Percentiles rank a stretch among this genome's conserved stretches.
phyloP scores from a whole-genome alignment of 768 basidiomycete genomes.

The Pisolithus albus region DNA sequence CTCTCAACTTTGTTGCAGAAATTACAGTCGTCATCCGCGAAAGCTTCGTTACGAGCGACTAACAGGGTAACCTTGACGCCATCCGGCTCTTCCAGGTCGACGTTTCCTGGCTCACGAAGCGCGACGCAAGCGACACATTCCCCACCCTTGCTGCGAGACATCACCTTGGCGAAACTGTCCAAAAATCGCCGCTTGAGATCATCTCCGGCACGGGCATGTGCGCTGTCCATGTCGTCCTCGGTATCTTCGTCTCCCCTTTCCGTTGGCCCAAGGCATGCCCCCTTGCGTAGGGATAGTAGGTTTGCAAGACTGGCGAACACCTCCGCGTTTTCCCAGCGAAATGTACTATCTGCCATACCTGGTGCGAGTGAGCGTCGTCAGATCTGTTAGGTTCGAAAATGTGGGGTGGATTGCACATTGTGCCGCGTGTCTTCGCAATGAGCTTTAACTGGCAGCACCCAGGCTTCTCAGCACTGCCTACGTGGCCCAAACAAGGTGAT shows the following conservation, averaged over 20 bases:
- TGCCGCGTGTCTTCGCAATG: too few relatives aligned
- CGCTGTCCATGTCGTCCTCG: background rate
- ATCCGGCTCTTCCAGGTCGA: background rate
- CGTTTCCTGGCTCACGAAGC: background rate
- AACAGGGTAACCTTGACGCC: background rate
- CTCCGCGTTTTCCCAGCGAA: background rate
- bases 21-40: background rate
- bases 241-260: background rate
- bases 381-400: too few relatives aligned
- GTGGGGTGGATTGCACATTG: too few relatives aligned
- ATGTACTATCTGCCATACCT: background rate
- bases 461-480: too few relatives aligned
- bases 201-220: background rate
- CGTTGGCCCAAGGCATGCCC: background rate
- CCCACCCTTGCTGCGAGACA: background rate
- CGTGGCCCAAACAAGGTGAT: too few relatives aligned
- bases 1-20: background rate
- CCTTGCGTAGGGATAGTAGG: background rate
- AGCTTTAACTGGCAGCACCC: too few relatives aligned
- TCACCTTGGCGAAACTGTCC: background rate
- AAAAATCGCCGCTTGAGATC: constrained; percentile 1
- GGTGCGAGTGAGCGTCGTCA: too few relatives aligned
- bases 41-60: background rate
- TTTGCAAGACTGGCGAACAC: background rate
- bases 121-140: background rate